Evolutionary conservation across 768 basidiomycete species (phyloP), one percentile per base, ranked within the genome.

Genomic region (Macrolepiota fuliginosa): DNA sequence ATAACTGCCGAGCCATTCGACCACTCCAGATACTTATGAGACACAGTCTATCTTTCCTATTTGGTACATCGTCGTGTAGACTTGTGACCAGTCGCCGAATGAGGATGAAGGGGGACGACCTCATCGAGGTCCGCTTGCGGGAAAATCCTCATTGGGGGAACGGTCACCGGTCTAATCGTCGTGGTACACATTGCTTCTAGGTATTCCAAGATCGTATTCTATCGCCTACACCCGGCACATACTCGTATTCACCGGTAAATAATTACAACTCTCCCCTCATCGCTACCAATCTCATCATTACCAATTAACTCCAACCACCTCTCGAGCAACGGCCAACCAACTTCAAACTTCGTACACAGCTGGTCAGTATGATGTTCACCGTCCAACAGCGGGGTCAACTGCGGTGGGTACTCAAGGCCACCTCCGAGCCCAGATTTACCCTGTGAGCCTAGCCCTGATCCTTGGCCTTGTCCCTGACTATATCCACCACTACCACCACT

Each of bases 301-400:
- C 91, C 91, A 47, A 84, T 81, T 10, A 76, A 71, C 3, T 78
- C 73, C 49, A 92, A 72, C 90, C 89, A 93, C 60, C 80, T 81
- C 71, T 92, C 87, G 56, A 98, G 76, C 52, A 88, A 75, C 11
- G 86, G 86, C 95, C 94, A 96, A 0, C 90, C 88, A 35, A 88
- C 86, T 64, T 92, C 87, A 67, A 96, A 96, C 63, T 72, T 82
- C 25, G 91, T 86, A 50, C 90, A 89, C 47, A 98, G 75, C 74
- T 98, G 96, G 69, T 98, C 96, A 1, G 92, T 89, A 72, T 95
- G 90, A 71, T 94, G 95, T 59, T 88, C 90, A 9, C 96, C 97
- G 68, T 98, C 89, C 12, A 98, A 78, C 62, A 92, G 71, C 2
- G 77, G 64, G 27, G 81, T 67, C 25, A 95, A 66, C 12, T 85